Evolutionary conservation across 495 filamentous ascomycete species (phyloP).

Genomic region (Penicillium goetzii): DNA sequence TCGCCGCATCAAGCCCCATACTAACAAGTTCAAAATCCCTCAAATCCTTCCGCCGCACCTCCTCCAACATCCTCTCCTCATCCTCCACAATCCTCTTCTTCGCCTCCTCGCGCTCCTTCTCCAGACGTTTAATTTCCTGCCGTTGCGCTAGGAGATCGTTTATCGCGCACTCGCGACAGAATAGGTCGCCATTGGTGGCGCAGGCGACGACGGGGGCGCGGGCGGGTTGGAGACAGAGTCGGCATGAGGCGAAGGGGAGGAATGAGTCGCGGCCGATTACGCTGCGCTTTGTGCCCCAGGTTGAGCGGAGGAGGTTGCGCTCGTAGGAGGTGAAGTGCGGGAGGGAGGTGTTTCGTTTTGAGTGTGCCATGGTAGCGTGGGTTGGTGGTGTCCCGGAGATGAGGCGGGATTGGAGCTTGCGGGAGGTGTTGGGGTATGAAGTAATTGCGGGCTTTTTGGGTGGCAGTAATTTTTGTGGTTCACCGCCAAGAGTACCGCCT

Average conservation of each 20-base stretch:
- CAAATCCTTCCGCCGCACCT: constrained; percentile 40
- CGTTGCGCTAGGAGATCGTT: constrained; percentile 87
- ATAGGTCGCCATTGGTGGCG: constrained; percentile 81
- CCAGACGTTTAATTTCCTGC: constrained; percentile 87
- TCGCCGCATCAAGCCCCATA: constrained; percentile 43
- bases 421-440: background rate
- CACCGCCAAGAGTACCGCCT: background rate
- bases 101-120: constrained; percentile 64
- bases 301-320: constrained; percentile 72
- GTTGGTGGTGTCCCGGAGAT: background rate
- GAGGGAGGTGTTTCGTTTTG: constrained; percentile 93
- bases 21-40: constrained; percentile 47
- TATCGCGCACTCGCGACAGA: constrained; percentile 94
- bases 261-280: constrained; percentile 91
- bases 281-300: constrained; percentile 82
- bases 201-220: constrained; percentile 82
- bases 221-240: constrained; percentile 83
- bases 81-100: constrained; percentile 45
- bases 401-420: background rate
- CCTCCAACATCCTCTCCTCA: constrained; percentile 41
- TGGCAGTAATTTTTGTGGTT: background rate
- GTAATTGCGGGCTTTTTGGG: background rate
- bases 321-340: constrained; percentile 96
- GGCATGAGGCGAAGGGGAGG: constrained; percentile 88
- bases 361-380: constrained; percentile 43